Percentiles rank a stretch among this genome's conserved stretches.
These are phyloP conservation scores for Phragmites australis DNA, from an alignment of 176 grass and related monocot genomes.

Conservation along the genomic window DNA sequence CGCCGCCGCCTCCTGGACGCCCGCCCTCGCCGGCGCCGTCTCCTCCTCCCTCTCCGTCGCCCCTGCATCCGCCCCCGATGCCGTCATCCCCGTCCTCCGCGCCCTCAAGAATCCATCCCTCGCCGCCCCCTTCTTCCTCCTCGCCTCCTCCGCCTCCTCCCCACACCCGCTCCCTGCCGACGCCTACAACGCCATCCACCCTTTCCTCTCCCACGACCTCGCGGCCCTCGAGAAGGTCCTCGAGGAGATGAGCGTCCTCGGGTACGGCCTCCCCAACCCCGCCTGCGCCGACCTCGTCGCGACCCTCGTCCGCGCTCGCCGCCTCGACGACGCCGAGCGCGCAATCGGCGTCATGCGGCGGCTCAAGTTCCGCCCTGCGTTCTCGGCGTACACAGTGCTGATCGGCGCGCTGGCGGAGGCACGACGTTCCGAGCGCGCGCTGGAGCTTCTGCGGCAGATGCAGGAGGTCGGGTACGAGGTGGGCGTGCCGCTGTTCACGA, in stretches of 20 bases:
- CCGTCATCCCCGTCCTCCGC: constrained; percentile 58
- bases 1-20: constrained; percentile 51
- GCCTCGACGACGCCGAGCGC: constrained; percentile 51
- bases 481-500: constrained; percentile 75
- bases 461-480: constrained; percentile 90
- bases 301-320: constrained; percentile 54
- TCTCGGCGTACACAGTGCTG: constrained; percentile 75
- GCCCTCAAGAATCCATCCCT: constrained; percentile 55
- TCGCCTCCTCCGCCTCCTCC: constrained; percentile 41
- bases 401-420: constrained; percentile 71
- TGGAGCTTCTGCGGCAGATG: constrained; percentile 87
- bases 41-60: constrained; percentile 50
- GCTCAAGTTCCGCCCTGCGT: constrained; percentile 82
- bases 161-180: constrained; percentile 51
- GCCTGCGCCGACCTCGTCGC: constrained; percentile 55
- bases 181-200: constrained; percentile 65
- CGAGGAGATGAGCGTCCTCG: constrained; percentile 81
- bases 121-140: constrained; percentile 68
- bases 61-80: constrained; percentile 31
- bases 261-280: constrained; percentile 55
- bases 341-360: constrained; percentile 55
- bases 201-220: constrained; percentile 52
- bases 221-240: constrained; percentile 59
- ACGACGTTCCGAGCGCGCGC: constrained; percentile 53
- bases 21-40: constrained; percentile 51